These are phyloP conservation scores for Penicillium sp. DNA, from an alignment of 2,329 filamentous ascomycete species.

Conservation along the genomic window DNA sequence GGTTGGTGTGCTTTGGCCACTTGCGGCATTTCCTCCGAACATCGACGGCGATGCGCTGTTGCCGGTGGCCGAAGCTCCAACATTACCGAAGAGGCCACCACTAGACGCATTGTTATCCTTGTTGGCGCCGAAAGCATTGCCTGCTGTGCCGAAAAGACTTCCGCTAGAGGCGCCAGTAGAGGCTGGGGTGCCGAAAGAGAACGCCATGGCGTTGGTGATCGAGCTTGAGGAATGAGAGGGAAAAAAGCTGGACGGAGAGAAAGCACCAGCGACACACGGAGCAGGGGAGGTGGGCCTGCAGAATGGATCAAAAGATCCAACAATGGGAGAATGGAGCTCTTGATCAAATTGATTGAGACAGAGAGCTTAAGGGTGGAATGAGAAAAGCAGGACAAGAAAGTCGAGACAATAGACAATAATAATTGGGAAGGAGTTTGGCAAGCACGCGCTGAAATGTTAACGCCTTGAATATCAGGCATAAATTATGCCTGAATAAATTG, in stretches of 20 bases:
- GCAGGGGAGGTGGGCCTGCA: slow-evolving; percentile 15
- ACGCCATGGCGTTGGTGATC: slow-evolving; percentile 32
- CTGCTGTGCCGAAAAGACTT: slow-evolving; percentile 37
- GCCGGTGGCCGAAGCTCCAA: slow-evolving; percentile 35
- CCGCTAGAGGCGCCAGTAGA: slow-evolving; percentile 38
- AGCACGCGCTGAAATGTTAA: slow-evolving; percentile 19
- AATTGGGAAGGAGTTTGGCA: slow-evolving; percentile 27
- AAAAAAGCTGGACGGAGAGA: slow-evolving; percentile 20
- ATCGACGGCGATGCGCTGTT: slow-evolving; percentile 35
- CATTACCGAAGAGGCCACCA: slow-evolving; percentile 45
- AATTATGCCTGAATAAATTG: slow-evolving; percentile 5
- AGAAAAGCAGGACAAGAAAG: slow-evolving; percentile 7
- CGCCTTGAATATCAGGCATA: slow-evolving; percentile 20
- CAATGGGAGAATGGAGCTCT: slow-evolving; percentile 6
- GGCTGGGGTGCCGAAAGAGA: slow-evolving; percentile 41
- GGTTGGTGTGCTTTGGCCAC: slow-evolving; percentile 21
- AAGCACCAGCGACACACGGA: slow-evolving; percentile 15
- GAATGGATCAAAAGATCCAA: slow-evolving; percentile 10
- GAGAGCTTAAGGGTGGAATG: slow-evolving; percentile 1
- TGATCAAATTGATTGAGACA: slow-evolving; percentile 5
- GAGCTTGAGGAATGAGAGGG: slow-evolving; percentile 20
- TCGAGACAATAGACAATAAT: slow-evolving; percentile 19
- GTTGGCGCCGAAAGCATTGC: slow-evolving; percentile 34
- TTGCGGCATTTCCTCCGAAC: slow-evolving; percentile 33
- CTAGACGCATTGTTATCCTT: slow-evolving; percentile 29